A percentile compares a stretch with the other conserved stretches of the same genome.
These are phyloP conservation scores for Cytospora piceae DNA, from an alignment of 2,329 filamentous ascomycete genomes.

Conservation along the genomic window DNA sequence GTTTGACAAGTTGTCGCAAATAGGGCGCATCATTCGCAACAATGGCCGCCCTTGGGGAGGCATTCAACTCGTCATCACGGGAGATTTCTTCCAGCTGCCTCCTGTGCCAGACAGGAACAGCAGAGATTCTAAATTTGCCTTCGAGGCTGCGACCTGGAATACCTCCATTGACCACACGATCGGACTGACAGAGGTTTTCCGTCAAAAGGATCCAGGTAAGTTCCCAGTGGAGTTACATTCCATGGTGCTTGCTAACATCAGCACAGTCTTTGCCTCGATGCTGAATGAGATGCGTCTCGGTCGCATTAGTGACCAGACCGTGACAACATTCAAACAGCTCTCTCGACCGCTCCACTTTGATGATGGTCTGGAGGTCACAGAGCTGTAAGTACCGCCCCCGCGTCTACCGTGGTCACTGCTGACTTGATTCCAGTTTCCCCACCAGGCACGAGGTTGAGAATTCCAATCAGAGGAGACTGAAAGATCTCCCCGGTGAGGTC, in stretches of 20 bases:
- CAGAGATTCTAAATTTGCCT: constrained; percentile 80
- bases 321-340: constrained; percentile 75
- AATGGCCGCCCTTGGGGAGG: constrained; percentile 93
- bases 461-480: constrained; percentile 78
- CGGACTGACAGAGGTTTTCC: constrained; percentile 91
- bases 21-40: constrained; percentile 83
- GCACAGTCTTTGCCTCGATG: constrained; percentile 82
- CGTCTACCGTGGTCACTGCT: constrained; percentile 10
- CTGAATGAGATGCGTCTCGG: constrained; percentile 97
- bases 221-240: constrained; percentile 11
- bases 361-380: constrained; percentile 80
- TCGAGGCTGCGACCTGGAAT: constrained; percentile 88
- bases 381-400: constrained; percentile 59
- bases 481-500: constrained; percentile 68
- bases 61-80: constrained; percentile 93
- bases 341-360: constrained; percentile 71
- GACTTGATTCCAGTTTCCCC: constrained; percentile 65
- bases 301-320: constrained; percentile 74
- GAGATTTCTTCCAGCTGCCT: constrained; percentile 96
- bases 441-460: constrained; percentile 87
- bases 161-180: constrained; percentile 96
- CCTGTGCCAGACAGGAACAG: constrained; percentile 82
- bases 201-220: constrained; percentile 80
- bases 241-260: constrained; percentile 35
- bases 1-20: constrained; percentile 92